Evolutionary conservation across 2,329 filamentous ascomycete species (phyloP).

Genomic region (Zalaria sp.): DNA sequence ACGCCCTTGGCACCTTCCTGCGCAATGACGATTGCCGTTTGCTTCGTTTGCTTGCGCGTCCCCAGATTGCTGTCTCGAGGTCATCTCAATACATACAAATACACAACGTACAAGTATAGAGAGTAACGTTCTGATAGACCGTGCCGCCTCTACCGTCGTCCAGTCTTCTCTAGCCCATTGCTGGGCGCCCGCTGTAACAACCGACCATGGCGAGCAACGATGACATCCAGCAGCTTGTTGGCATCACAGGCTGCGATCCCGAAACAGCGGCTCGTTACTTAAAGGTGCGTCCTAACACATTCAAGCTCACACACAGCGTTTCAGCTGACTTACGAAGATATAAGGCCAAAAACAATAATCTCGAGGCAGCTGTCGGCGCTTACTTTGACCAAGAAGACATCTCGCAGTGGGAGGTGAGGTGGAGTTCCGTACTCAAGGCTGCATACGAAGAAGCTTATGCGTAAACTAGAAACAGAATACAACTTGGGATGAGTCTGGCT

Average conservation of each 20-base stretch:
- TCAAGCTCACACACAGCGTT: not conserved
- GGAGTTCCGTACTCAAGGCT: not conserved
- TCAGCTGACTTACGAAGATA: not conserved
- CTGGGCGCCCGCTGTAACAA: no score
- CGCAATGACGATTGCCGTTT: no score
- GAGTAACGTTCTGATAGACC: no score
- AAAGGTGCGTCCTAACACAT: slow-evolving; percentile 9
- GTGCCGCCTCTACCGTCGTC: no score
- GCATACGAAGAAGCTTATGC: not conserved
- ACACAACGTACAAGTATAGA: no score
- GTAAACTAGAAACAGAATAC: slow-evolving; percentile 2
- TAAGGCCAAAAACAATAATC: slow-evolving; percentile 18
- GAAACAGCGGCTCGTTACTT: slow-evolving; percentile 14
- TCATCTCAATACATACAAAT: no score
- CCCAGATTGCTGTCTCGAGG: no score
- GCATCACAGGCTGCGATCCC: slow-evolving; percentile 8
- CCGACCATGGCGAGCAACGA: no score
- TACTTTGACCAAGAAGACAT: slow-evolving; percentile 19
- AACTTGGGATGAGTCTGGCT: slow-evolving; percentile 16
- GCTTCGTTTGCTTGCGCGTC: no score
- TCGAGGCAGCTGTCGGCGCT: slow-evolving; percentile 13
- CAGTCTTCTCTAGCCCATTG: no score
- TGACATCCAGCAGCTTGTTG: slow-evolving; percentile 11
- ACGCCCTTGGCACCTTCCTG: no score
- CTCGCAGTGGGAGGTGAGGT: slow-evolving; percentile 9